Conservation (phyloP, 2,329 filamentous ascomycete genomes). For the Cladophialophora yegresii region DNA sequence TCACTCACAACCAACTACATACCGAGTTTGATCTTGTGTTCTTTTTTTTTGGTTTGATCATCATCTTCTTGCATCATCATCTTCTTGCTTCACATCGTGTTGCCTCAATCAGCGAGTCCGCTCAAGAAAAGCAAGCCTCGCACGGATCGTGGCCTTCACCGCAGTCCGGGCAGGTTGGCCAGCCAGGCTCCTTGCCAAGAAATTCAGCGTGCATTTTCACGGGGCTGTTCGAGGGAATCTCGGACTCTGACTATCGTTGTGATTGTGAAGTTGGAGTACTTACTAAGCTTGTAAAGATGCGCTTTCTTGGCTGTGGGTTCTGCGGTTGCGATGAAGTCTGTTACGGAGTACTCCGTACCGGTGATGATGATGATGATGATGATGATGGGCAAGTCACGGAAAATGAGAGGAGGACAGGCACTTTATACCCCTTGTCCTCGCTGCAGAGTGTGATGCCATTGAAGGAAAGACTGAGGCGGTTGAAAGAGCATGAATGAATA, state of each 20-base stretch:
- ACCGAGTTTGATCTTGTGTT: neutral
- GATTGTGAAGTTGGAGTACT: neutral
- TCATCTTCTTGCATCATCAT: too few species aligned
- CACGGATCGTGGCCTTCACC: conserved; percentile 5
- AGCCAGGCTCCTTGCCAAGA: conserved; percentile 27
- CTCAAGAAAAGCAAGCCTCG: conserved; percentile 2
- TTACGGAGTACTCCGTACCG: too few species aligned
- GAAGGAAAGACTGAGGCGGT: neutral
- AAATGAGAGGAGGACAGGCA: neutral
- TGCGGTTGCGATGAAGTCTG: neutral
- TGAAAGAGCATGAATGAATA: neutral
- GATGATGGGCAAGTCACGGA: neutral
- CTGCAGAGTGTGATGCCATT: neutral
- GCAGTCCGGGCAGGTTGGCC: conserved; percentile 3
- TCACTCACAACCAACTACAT: neutral
- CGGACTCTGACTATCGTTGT: neutral
- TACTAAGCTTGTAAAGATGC: neutral
- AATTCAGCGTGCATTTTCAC: neutral
- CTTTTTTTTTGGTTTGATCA: neutral
- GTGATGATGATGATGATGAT: neutral
- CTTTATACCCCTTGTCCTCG: neutral
- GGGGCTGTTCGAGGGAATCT: neutral
- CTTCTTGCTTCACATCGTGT: too few species aligned
- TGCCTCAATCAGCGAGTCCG: too few species aligned
- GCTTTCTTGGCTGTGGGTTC: neutral